A percentile compares a stretch with the other conserved stretches of the same genome.
phyloP scores from a whole-genome alignment of 1,284 basidiomycete genomes.

The Ceratobasidium sp. region DNA sequence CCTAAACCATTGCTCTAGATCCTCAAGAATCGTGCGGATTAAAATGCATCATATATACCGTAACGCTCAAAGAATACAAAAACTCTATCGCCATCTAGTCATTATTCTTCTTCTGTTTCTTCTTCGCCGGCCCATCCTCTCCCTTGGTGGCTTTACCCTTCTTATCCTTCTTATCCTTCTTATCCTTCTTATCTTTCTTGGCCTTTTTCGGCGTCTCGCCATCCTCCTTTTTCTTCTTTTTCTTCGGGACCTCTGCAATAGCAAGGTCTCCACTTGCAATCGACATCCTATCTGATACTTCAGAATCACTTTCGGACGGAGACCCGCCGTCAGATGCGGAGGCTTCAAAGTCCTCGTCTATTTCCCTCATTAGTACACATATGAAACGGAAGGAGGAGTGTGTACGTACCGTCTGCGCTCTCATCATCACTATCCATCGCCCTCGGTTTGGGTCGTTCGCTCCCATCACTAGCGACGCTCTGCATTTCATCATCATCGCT shows the following conservation, averaged over 20 bases:
- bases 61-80: too few relatives aligned
- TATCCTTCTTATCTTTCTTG: slow-evolving; percentile 58
- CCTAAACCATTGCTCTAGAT: too few relatives aligned
- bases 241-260: slow-evolving; percentile 57
- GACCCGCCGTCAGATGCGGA: slow-evolving; percentile 84
- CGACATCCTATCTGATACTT: slow-evolving; percentile 75
- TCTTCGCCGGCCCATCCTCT: slow-evolving; percentile 68
- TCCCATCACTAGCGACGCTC: slow-evolving; percentile 60
- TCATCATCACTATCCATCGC: slow-evolving; percentile 74
- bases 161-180: slow-evolving; percentile 57
- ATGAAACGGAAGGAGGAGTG: neutral
- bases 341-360: slow-evolving; percentile 87
- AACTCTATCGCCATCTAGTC: slow-evolving; percentile 2
- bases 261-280: slow-evolving; percentile 76
- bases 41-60: too few relatives aligned
- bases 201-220: slow-evolving; percentile 54
- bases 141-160: slow-evolving; percentile 53
- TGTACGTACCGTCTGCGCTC: slow-evolving; percentile 74
- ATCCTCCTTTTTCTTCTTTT: slow-evolving; percentile 45
- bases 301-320: slow-evolving; percentile 74
- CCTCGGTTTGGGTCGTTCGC: slow-evolving; percentile 62
- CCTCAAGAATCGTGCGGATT: too few relatives aligned
- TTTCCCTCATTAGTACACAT: slow-evolving; percentile 20
- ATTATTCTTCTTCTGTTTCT: slow-evolving; percentile 63
- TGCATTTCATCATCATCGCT: slow-evolving; percentile 85